Evolutionary conservation across 2,329 filamentous ascomycete species (phyloP).

Genomic region (Botrytis cinerea): DNA sequence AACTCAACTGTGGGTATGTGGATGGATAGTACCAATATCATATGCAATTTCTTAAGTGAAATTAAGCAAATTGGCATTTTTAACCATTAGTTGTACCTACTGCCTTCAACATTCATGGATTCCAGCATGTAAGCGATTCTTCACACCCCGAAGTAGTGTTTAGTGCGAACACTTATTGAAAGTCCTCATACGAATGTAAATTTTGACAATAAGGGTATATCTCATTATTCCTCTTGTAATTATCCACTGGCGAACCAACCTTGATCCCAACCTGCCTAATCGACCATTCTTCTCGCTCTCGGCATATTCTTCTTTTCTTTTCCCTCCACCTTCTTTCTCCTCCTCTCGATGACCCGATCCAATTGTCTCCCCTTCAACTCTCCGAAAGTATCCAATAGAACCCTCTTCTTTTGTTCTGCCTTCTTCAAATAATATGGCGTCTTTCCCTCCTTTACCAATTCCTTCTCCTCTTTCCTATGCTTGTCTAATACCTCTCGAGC

Average conservation of each 20-base stretch:
- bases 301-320: slow-evolving; percentile 83
- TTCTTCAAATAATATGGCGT: slow-evolving; percentile 91
- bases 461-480: slow-evolving; percentile 82
- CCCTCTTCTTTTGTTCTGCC: slow-evolving; percentile 84
- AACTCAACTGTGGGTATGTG: background rate
- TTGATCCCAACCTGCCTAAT: slow-evolving; percentile 25
- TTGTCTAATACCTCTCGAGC: slow-evolving; percentile 69
- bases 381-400: slow-evolving; percentile 76
- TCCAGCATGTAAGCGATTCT: background rate
- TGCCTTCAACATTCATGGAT: background rate
- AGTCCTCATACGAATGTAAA: background rate
- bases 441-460: slow-evolving; percentile 84
- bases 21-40: background rate
- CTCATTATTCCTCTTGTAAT: background rate
- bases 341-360: slow-evolving; percentile 80
- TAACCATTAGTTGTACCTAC: background rate
- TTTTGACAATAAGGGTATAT: background rate
- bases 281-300: slow-evolving; percentile 49
- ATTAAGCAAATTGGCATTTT: background rate
- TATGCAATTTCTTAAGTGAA: background rate
- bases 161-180: background rate
- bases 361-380: slow-evolving; percentile 83
- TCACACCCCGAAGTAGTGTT: background rate
- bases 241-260: background rate
- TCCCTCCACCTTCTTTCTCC: slow-evolving; percentile 82